Percentiles rank a stretch among this genome's conserved stretches.
Conservation (phyloP, 2,329 filamentous ascomycete species). For the Aspergillus brasiliensis region DNA sequence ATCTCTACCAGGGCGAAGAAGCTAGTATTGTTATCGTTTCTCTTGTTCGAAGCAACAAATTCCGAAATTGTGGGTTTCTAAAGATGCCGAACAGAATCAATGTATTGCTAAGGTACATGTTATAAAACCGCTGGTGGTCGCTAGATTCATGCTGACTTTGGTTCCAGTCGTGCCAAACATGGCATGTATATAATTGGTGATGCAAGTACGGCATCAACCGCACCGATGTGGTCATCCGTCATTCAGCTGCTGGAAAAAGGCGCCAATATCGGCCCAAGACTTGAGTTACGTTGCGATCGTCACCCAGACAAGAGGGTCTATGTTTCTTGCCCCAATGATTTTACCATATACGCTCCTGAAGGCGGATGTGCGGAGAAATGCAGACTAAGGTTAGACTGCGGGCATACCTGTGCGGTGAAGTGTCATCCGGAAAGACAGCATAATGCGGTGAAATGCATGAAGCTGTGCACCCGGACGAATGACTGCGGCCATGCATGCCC, state of each 20-base stretch:
- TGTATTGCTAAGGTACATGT: constrained; percentile 7
- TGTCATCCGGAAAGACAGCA: constrained; percentile 17
- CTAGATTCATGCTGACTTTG: not conserved
- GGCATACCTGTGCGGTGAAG: constrained; percentile 15
- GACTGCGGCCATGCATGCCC: constrained; percentile 14
- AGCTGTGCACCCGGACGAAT: constrained; percentile 9
- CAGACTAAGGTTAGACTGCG: constrained; percentile 7
- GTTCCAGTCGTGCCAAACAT: constrained; percentile 16
- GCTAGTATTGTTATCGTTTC: constrained; percentile 11
- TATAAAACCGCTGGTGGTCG: not conserved
- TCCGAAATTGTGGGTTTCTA: constrained; percentile 10
- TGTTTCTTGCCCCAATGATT: constrained; percentile 7
- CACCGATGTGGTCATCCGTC: constrained; percentile 19
- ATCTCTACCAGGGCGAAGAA: constrained; percentile 10
- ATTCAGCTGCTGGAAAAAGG: not conserved
- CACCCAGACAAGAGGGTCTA: not conserved
- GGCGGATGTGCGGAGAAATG: constrained; percentile 11
- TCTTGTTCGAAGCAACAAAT: constrained; percentile 13
- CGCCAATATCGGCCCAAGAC: constrained; percentile 5
- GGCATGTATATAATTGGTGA: constrained; percentile 22
- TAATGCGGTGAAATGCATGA: constrained; percentile 9
- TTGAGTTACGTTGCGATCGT: constrained; percentile 15
- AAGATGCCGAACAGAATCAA: constrained; percentile 12
- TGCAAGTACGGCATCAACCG: constrained; percentile 11
- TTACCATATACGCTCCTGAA: constrained; percentile 5